Percentiles rank a stretch among this genome's conserved stretches.
phyloP scores from a whole-genome alignment of 2,329 filamentous ascomycete species.

The Pyricularia grisea region DNA sequence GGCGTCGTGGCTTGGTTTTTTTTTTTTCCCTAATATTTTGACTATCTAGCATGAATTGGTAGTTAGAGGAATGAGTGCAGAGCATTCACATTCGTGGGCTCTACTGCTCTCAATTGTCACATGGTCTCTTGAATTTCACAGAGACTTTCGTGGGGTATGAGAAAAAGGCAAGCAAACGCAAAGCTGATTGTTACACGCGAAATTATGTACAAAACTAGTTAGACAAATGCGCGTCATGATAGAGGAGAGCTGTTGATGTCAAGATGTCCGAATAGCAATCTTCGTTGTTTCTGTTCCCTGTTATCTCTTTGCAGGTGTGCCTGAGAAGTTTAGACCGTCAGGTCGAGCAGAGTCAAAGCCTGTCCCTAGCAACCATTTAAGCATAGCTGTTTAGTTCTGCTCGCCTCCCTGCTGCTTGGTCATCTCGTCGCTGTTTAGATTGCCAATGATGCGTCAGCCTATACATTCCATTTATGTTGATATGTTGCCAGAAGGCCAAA shows the following conservation, averaged over 20 bases:
- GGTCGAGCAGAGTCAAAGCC: background rate
- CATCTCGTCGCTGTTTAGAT: slow-evolving; percentile 56
- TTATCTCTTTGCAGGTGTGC: background rate
- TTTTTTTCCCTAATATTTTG: background rate
- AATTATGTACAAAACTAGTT: slow-evolving; percentile 5
- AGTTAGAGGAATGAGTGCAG: background rate
- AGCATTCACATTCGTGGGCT: background rate
- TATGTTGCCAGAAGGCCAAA: background rate
- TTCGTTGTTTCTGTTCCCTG: background rate
- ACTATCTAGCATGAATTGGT: background rate
- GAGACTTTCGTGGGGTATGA: background rate
- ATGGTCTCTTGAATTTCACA: background rate
- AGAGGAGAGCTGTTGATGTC: background rate
- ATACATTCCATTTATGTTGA: background rate
- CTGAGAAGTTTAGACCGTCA: background rate
- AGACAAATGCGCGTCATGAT: background rate
- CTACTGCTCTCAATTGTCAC: background rate
- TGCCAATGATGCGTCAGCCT: slow-evolving; percentile 3
- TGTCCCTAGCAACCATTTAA: background rate
- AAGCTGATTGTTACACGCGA: background rate
- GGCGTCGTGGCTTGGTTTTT: background rate
- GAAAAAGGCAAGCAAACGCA: background rate
- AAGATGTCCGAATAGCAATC: background rate
- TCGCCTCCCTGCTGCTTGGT: slow-evolving; percentile 65
- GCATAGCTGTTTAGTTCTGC: slow-evolving; percentile 36